These are phyloP conservation scores for Syzygium oleosum DNA, from an alignment of 345 rosid genomes.

Conservation along the genomic window DNA sequence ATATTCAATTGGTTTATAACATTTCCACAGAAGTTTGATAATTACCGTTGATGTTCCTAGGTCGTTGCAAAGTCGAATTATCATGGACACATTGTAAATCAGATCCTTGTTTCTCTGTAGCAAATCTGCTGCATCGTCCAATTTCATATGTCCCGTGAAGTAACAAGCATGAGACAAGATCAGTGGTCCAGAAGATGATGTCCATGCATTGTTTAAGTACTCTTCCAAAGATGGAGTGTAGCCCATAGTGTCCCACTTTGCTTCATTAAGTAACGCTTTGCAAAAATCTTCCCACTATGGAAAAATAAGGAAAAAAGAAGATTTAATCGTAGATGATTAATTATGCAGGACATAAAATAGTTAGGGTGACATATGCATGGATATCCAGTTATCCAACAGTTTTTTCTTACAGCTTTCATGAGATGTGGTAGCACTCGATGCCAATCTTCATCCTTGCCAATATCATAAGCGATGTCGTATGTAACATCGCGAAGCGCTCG, in stretches of 20 bases:
- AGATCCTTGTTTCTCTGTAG: constrained; percentile 13
- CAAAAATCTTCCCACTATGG: no score
- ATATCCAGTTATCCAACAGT: no score
- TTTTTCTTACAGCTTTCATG: no score
- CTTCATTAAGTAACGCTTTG: constrained; percentile 36
- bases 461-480: no score
- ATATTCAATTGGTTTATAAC: neutral
- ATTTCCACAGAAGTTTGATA: neutral
- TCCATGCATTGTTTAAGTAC: constrained; percentile 33
- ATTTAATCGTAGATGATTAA: no score
- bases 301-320: no score
- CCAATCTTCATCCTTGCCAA: no score
- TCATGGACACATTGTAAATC: constrained; percentile 14
- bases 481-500: no score
- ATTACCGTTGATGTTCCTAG: constrained; percentile 31
- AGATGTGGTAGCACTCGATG: no score
- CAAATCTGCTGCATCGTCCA: neutral
- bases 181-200: constrained; percentile 32
- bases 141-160: neutral
- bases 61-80: constrained; percentile 48
- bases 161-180: constrained; percentile 21
- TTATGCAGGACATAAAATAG: no score
- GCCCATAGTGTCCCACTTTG: constrained; percentile 31
- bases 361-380: no score
- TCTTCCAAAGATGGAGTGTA: constrained; percentile 27